Evolutionary conservation across 2,329 filamentous ascomycete species (phyloP), one percentile per base, ranked within the genome.

Genomic region (Fusarium anguioides): DNA sequence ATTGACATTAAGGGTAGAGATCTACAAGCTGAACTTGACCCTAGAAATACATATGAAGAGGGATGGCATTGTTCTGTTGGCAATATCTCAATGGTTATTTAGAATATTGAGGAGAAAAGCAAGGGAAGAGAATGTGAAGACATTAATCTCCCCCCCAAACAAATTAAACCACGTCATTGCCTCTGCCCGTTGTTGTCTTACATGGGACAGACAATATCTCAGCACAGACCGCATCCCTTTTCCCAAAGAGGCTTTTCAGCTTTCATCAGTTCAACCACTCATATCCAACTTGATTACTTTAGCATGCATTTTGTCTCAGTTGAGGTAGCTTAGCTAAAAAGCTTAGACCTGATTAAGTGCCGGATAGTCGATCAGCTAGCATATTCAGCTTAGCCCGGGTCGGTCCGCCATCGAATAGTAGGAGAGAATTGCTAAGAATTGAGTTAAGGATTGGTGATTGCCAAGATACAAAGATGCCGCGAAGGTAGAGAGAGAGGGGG

Each of bases 231-330:
- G 36, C 56, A 41, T n/a, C 20, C 18, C 36, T 18, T 58, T 57
- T 33, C 65, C 66, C 35, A 69, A 68, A 52, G 39, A 44, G 54
- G 66, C 29, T 36, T 66, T 67, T 69, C 66, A 68, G 66, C 66
- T 68, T 27, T 18, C 12, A 12, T 24, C 1, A 31, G 14, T 8
- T 17, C 36, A 35, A 37, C 60, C 50, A 64, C 37, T 63, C 26
- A 63, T 8, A 11, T 20, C 36, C 15, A 3, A 17, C 40, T 8
- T 46, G 27, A 60, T 61, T 62, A 24, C 31, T 12, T n/a, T 29
- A 26, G 33, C 26, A 18, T 23, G 20, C 24, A 58, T 18, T n/a
- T n/a, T 63, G 60, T 63, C 60, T 63, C 60, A 63, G 60, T 59
- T 63, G 60, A 46, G 26, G 15, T 27, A 21, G 29, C 12, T 17